Evolutionary conservation across 768 basidiomycete species (phyloP), one percentile per base, ranked within the genome.

Genomic region (Krasilnikovozyma curviuscula): DNA sequence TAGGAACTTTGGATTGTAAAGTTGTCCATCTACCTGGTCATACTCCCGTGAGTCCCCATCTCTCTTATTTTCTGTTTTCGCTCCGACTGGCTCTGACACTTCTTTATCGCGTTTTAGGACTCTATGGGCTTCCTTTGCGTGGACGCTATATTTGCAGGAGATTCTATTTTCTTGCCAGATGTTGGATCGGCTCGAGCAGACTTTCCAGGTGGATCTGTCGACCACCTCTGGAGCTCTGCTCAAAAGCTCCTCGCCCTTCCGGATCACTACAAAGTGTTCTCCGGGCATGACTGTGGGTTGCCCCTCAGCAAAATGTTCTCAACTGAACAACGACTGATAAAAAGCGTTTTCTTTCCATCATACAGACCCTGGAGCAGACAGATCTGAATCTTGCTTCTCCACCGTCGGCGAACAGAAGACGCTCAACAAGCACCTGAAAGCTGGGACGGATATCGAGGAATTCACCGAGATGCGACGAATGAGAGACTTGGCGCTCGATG

Each of bases 131-230:
- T 58, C 28, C 30, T 40, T 14, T 34, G 57, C 28, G 60, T 55
- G 18, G 57, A 59, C 28, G 45, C 46, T 7, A 49, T 58, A 2
- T 61, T 58, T 33, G 56, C 52, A 0, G 60, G 60, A 3, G 60
- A 61, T 40, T 56, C 57, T 8, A 54, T 61, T 31, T 59, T 61
- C 34, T 31, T 57, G 56, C 60, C 60, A 19, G 52, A 56, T 38
- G 55, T 59, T 16, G 60, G 60, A 14, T 53, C 57, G 3, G 58
- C 60, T 25, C 57, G 60, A 9, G 53, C 54, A 32, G 60, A 61
- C 49, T 61, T 61, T 44, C 58, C 60, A 23, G 53, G 56, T 33
- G 60, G 58, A 3, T 54, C 53, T 31, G 48, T 57, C 25, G 13
- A 35, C 8, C 29, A 28, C n/a, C 55, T 61, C 40, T 61, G 44